These are phyloP conservation scores for Mortierella sp. DNA, from an alignment of 371 early-diverging fungal genomes.

Conservation along the genomic window DNA sequence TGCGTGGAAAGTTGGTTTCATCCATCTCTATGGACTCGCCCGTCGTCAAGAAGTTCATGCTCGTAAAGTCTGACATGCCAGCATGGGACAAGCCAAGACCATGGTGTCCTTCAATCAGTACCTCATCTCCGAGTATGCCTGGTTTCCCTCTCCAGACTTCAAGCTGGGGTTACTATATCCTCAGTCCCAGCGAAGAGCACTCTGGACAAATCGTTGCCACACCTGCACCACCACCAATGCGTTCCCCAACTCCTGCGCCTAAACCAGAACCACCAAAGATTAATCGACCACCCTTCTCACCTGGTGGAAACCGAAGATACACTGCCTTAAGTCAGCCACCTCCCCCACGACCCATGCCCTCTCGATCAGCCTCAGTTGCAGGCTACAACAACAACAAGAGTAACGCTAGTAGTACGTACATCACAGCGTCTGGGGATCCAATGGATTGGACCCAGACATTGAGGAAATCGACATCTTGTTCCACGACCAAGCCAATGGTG, in stretches of 20 bases:
- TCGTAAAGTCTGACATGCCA: conserved; percentile 38
- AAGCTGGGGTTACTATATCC: conserved; percentile 46
- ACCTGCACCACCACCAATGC: conserved; percentile 30
- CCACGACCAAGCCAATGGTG: conserved; percentile 2
- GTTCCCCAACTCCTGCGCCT: conserved; percentile 17
- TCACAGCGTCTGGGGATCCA: conserved; percentile 8
- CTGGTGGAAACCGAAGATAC: conserved; percentile 44
- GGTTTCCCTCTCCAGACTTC: conserved; percentile 49
- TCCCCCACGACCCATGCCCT: conserved; percentile 3
- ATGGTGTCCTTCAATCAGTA: conserved; percentile 48
- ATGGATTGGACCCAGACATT: conserved; percentile 37
- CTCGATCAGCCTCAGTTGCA: conserved; percentile 35
- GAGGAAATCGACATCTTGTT: conserved; percentile 28
- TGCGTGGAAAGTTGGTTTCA: conserved; percentile 33
- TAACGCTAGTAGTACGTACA: not conserved
- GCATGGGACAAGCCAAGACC: conserved; percentile 36
- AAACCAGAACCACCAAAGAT: conserved; percentile 23
- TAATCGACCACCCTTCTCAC: conserved; percentile 52
- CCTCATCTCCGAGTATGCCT: conserved; percentile 49
- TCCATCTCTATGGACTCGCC: conserved; percentile 36
- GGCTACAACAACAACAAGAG: conserved; percentile 20
- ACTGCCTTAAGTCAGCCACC: conserved; percentile 28
- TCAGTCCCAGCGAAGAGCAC: conserved; percentile 22
- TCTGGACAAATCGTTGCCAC: conserved; percentile 35
- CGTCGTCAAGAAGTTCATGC: conserved; percentile 39